Evolutionary conservation across 495 filamentous ascomycete species (phyloP).

Genomic region (Penicillium coprophilum): DNA sequence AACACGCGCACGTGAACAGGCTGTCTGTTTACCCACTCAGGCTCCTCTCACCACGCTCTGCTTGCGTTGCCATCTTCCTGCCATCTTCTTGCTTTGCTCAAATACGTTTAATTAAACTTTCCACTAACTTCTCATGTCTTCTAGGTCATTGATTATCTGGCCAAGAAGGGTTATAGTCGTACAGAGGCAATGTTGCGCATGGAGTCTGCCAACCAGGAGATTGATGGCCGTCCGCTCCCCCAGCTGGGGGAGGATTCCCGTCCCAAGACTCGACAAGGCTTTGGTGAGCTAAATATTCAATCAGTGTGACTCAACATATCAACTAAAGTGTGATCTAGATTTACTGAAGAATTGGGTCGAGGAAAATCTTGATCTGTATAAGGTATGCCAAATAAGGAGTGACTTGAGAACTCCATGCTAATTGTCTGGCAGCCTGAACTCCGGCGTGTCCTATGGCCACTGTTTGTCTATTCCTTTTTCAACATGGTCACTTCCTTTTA

Average conservation of each 20-base stretch:
- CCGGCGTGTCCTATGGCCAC: conserved; percentile 78
- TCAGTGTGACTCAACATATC: not conserved
- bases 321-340: conserved; percentile 40
- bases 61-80: not conserved
- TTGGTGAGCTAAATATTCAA: conserved; percentile 45
- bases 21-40: not conserved
- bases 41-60: not conserved
- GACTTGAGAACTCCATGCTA: conserved; percentile 19
- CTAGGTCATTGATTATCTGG: conserved; percentile 92
- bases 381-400: conserved; percentile 50
- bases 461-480: conserved; percentile 91
- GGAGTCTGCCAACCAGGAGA: conserved; percentile 79
- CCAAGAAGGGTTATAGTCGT: conserved; percentile 90
- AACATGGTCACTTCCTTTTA: conserved; percentile 75
- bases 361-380: conserved; percentile 88
- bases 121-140: conserved; percentile 9
- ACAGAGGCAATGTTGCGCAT: conserved; percentile 91
- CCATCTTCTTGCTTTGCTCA: conserved; percentile 5
- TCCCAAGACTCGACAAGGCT: conserved; percentile 73
- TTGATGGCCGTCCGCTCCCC: conserved; percentile 70
- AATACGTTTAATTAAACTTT: conserved; percentile 3
- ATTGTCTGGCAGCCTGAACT: conserved; percentile 70
- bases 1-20: not conserved
- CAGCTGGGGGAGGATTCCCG: conserved; percentile 66
- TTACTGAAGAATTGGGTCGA: conserved; percentile 80